Evolutionary conservation across 225 moss, liverwort and hornwort genomes (phyloP).

Genomic region (Antitrichia curtipendula): DNA sequence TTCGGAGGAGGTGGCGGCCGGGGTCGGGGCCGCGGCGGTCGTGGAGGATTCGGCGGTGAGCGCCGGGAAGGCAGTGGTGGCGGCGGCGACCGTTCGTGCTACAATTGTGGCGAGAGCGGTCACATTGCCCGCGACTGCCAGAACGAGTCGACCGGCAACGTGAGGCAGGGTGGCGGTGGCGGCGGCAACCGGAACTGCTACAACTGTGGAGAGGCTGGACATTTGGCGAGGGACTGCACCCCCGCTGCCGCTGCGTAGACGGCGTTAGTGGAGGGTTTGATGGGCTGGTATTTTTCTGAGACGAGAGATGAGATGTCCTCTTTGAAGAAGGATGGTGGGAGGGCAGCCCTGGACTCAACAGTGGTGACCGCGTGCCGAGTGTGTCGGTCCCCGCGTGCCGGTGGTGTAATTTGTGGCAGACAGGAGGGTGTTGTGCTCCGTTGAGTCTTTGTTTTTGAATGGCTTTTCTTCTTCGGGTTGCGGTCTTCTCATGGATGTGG

Average conservation of each 20-base stretch:
- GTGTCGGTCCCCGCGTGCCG: background rate
- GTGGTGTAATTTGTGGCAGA: background rate
- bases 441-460: constrained; percentile 2
- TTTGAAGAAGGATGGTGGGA: background rate
- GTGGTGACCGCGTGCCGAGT: background rate
- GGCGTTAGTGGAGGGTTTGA: background rate
- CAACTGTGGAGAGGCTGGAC: constrained; percentile 82
- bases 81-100: constrained; percentile 61
- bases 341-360: background rate
- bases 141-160: constrained; percentile 54
- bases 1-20: constrained; percentile 37
- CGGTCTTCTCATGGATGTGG: constrained; percentile 29
- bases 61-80: constrained; percentile 10
- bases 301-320: background rate
- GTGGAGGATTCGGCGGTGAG: constrained; percentile 43
- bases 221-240: constrained; percentile 67
- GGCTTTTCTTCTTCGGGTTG: background rate
- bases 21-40: constrained; percentile 37
- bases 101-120: constrained; percentile 75
- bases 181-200: constrained; percentile 75
- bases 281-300: background rate
- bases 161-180: constrained; percentile 50
- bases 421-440: background rate
- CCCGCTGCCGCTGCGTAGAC: constrained; percentile 53
- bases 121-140: constrained; percentile 87